Evolutionary conservation across 2,329 filamentous ascomycete genomes (phyloP).

Genomic region (Fusarium hainanense): DNA sequence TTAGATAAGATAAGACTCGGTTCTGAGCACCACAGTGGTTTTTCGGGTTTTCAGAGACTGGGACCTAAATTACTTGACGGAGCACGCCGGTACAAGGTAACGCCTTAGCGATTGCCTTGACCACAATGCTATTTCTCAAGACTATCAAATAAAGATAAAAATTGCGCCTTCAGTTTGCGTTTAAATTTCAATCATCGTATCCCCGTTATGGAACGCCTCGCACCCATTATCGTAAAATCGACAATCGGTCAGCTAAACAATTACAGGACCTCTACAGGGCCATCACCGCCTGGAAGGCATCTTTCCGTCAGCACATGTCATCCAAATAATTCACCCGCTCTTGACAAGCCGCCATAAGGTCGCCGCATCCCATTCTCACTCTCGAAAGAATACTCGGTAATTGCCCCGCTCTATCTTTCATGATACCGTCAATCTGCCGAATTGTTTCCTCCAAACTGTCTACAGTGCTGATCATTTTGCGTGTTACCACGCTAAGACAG

Average conservation of each 20-base stretch:
- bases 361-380: not conserved
- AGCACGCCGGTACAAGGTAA: not conserved
- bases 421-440: not conserved
- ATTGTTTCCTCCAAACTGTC: not conserved
- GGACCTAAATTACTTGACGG: not conserved
- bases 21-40: too few species aligned
- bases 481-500: not conserved
- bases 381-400: not conserved
- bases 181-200: not conserved
- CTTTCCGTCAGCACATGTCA: not conserved
- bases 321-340: not conserved
- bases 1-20: not conserved
- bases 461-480: not conserved
- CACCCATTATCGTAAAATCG: not conserved
- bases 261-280: not conserved
- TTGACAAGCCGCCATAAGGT: not conserved
- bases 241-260: not conserved
- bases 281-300: not conserved
- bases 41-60: too few species aligned
- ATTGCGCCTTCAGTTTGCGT: not conserved
- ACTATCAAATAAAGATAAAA: not conserved
- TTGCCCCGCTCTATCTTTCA: not conserved
- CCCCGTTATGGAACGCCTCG: not conserved
- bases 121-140: too few species aligned
- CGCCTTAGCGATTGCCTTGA: not conserved